Evolutionary conservation across 1,284 basidiomycete species (phyloP), one percentile per base, ranked within the genome.

Genomic region (Rhodotorula sp.): DNA sequence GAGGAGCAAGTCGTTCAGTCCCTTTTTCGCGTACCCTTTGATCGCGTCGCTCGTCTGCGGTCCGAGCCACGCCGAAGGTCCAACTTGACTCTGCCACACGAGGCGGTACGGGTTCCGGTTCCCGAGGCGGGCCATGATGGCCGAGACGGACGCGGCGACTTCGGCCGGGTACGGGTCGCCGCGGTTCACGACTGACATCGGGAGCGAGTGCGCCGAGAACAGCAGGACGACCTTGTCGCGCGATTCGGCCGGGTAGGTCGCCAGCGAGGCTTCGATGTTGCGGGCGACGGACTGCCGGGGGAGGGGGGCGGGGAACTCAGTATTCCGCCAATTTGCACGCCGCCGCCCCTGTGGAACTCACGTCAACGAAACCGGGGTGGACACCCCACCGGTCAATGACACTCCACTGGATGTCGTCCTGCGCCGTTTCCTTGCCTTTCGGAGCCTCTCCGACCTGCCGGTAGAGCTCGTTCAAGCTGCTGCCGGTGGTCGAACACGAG

Each of bases 311-410:
- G 2, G 18, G 30, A 63, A 20, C 30, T 29, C 12, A 60, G 44
- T 24, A 22, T 37, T 37, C 6, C 37, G 37, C 37, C 37, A 10
- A 37, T 6, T 2, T 14, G 48, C 54, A 37, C 4, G 49, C 8
- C 0, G 6, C 30, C 20, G 15, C 14, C 14, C 3, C 45, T 20
- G 10, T 55, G 24, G 3, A 5, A 80, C 88, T 73, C 77, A 92
- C 93, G 84, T 96, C 91, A 71, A 99, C 86, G 77, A 99, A 90
- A 6, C 95, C 93, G 18, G 89, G 86, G 80, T 99, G 91, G 10
- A 91, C 94, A 8, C 94, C 94, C 96, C 96, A 99, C 61, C 96
- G 86, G 82, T 99, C 96, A 78, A 99, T 91, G 18, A 98, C 91
- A 79, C 91, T 96, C 96, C 96, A 99, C 79, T 93, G 86, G 49